Percentiles rank a stretch among this genome's conserved stretches.
Conservation (phyloP, 352 stramenopile species). For the Phytophthora pinifolia region DNA sequence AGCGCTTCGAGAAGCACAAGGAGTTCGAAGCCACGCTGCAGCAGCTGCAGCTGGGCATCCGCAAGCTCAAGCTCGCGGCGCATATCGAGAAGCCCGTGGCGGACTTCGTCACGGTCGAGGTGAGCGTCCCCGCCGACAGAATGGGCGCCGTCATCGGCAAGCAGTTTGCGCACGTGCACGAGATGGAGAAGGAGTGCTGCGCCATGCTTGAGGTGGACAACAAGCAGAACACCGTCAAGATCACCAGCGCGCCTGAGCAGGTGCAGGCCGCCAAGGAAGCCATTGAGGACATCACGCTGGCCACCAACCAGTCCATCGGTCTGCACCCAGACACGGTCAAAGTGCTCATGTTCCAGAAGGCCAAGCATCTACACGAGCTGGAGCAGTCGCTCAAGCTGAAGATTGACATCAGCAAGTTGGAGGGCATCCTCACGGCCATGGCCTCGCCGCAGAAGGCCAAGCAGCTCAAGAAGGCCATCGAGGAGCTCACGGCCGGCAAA, state of each 20-base stretch:
- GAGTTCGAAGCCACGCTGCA: conserved; percentile 48
- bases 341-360: conserved; percentile 75
- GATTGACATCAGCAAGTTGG: conserved; percentile 66
- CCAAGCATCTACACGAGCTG: conserved; percentile 69
- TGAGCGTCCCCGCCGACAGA: conserved; percentile 56
- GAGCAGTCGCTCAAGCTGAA: conserved; percentile 59
- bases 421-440: conserved; percentile 62
- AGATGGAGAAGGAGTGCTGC: conserved; percentile 58
- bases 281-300: conserved; percentile 74
- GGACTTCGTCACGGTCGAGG: conserved; percentile 53
- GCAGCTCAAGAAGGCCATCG: conserved; percentile 54
- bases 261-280: conserved; percentile 37
- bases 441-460: conserved; percentile 54
- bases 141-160: conserved; percentile 75
- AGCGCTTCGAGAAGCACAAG: conserved; percentile 60
- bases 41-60: conserved; percentile 47
- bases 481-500: conserved; percentile 53
- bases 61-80: conserved; percentile 54
- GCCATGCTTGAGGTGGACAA: conserved; percentile 67
- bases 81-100: conserved; percentile 35
- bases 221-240: conserved; percentile 51
- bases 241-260: conserved; percentile 57
- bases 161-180: conserved; percentile 50
- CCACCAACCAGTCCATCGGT: conserved; percentile 63
- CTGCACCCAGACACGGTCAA: conserved; percentile 79